Evolutionary conservation across 2,329 filamentous ascomycete species (phyloP), one percentile per base, ranked within the genome.

Genomic region (Cladosporium oxysporum): DNA sequence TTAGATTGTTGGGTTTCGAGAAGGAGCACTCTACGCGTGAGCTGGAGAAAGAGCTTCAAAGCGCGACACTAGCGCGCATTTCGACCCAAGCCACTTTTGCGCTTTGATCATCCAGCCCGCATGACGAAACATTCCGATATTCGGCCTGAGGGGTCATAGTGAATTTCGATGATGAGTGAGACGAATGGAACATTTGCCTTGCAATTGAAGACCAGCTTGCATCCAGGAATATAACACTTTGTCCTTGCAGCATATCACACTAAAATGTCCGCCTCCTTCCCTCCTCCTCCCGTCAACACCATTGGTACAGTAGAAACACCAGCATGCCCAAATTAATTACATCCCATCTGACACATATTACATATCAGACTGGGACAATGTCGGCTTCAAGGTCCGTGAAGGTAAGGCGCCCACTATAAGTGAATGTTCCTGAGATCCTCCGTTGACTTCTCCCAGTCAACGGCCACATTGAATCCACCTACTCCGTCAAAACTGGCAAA

Each of bases 301-400:
- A 94, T 96, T 82, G 86, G 84, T 86, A 78, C 57, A 78, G 49
- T 52, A 33, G 10, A 26, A 59, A 16, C 35, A 26, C 35, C 21
- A 69, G 35, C 18, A 31, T 26, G 23, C 23, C 23, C 23, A 26
- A 26, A 26, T 26, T 26, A 26, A 26, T 26, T 26, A 26, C 23
- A 26, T 26, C 23, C 23, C 8, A 28, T 23, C 37, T 26, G 47
- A 18, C 26, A 12, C 33, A 29, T 29, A 5, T 35, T 29, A 26
- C 37, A 29, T 60, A 44, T 23, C 31, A 26, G 93, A 98, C 84
- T 98, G 94, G 94, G 87, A 86, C 78, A 90, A 97, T 75, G 88
- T 98, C 70, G 94, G 94, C 76, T 98, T 98, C 85, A 89, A 89
- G 76, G 90, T 97, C 72, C 91, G 92, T 71, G 93, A 97, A 85